A percentile compares a stretch with the other conserved stretches of the same genome.
These are phyloP conservation scores for Ceratocystiopsis sp. DNA, from an alignment of 2,329 filamentous ascomycete species.

Conservation along the genomic window DNA sequence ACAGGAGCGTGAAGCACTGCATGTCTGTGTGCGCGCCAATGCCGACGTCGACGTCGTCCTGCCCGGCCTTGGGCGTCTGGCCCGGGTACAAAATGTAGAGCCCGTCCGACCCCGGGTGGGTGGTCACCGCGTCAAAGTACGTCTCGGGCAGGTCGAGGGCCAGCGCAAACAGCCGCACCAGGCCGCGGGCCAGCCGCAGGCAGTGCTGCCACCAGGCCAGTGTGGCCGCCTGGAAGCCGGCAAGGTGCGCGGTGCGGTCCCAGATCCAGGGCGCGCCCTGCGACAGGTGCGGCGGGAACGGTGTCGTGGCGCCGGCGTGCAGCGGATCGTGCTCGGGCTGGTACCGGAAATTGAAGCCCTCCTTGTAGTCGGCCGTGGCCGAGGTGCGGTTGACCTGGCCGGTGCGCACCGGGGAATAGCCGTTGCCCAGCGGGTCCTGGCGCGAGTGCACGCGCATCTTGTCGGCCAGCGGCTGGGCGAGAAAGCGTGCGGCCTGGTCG, in stretches of 20 bases:
- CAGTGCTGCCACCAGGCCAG: conserved; percentile 12
- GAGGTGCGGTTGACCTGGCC: conserved; percentile 9
- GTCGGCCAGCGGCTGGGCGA: conserved; percentile 9
- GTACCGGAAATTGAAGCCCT: conserved; percentile 13
- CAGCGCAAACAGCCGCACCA: conserved; percentile 11
- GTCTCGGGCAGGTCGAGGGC: conserved; percentile 10
- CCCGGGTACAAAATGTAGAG: conserved; percentile 13
- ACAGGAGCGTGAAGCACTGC: conserved; percentile 31
- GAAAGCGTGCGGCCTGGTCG: conserved; percentile 8
- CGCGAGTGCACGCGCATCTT: conserved; percentile 9
- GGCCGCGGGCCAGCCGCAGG: conserved; percentile 9
- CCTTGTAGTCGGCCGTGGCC: conserved; percentile 8
- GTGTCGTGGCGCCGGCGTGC: conserved; percentile 1
- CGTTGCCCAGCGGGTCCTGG: conserved; percentile 7
- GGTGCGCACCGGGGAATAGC: conserved; percentile 8
- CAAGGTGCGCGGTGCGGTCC: conserved; percentile 3
- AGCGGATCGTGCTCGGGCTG: conserved; percentile 9
- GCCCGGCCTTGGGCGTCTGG: conserved; percentile 9
- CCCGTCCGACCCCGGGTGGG: conserved; percentile 16
- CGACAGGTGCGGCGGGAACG: not conserved
- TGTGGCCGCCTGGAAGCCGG: conserved; percentile 10
- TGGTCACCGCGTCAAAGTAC: conserved; percentile 24
- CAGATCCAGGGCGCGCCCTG: conserved; percentile 1
- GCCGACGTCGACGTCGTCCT: conserved; percentile 17
- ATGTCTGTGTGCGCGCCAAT: conserved; percentile 30